Evolutionary conservation across 768 basidiomycete species (phyloP).

Genomic region (Lactarius deliciosus): DNA sequence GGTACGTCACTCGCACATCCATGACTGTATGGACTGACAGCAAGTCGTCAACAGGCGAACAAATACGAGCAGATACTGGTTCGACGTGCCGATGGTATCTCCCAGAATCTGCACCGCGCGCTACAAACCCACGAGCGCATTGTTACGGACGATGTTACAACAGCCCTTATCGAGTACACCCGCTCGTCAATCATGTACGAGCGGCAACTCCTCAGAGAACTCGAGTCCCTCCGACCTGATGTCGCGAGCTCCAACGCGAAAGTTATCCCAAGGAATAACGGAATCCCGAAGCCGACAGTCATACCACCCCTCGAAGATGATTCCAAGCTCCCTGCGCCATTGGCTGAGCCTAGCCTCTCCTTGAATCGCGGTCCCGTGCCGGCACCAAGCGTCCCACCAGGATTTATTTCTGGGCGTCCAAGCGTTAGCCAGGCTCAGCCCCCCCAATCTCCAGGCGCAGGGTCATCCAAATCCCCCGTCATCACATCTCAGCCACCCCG

Average conservation of each 20-base stretch:
- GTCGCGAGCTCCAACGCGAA: conserved; percentile 67
- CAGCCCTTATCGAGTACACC: conserved; percentile 89
- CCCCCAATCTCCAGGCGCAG: conserved; percentile 54
- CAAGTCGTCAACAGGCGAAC: conserved; percentile 60
- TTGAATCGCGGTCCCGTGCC: conserved; percentile 29
- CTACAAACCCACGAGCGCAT: conserved; percentile 81
- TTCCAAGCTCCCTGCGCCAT: conserved; percentile 37
- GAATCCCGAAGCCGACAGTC: conserved; percentile 58
- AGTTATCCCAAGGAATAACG: conserved; percentile 47
- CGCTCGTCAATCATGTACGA: conserved; percentile 92
- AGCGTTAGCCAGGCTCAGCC: conserved; percentile 36
- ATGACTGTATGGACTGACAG: conserved; percentile 18
- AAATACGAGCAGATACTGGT: conserved; percentile 86
- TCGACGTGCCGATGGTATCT: conserved; percentile 88
- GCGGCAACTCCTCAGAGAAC: conserved; percentile 79
- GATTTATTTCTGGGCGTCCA: conserved; percentile 25
- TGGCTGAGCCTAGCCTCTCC: conserved; percentile 30
- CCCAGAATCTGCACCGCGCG: conserved; percentile 87
- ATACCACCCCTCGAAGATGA: conserved; percentile 67
- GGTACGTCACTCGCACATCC: conserved; percentile 43
- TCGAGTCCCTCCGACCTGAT: conserved; percentile 81
- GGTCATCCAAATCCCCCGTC: conserved; percentile 44
- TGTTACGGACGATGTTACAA: conserved; percentile 88
- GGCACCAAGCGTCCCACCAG: conserved; percentile 24
- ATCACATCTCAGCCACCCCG: conserved; percentile 12